Conservation (phyloP, 2,329 filamentous ascomycete genomes). For the Nannizzia gypsea region DNA sequence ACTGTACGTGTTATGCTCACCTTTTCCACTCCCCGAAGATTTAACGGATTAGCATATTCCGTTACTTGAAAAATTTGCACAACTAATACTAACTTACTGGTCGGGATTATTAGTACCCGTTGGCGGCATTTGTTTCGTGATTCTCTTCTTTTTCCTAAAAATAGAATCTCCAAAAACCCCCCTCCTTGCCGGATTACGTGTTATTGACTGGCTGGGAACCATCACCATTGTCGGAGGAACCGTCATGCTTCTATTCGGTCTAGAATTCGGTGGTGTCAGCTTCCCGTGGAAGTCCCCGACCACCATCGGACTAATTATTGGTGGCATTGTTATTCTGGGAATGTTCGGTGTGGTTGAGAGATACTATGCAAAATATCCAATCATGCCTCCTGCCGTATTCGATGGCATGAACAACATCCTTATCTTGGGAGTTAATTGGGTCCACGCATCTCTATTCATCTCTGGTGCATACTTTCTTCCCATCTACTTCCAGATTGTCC, state of each 20-base stretch:
- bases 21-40: not conserved
- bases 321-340: slow-evolving; percentile 51
- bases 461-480: slow-evolving; percentile 68
- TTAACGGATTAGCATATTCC: not conserved
- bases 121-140: slow-evolving; percentile 47
- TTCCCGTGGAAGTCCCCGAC: slow-evolving; percentile 64
- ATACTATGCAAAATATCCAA: slow-evolving; percentile 60
- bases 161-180: slow-evolving; percentile 51
- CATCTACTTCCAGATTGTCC: slow-evolving; percentile 70
- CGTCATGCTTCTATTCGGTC: slow-evolving; percentile 73
- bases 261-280: slow-evolving; percentile 69
- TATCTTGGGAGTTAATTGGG: slow-evolving; percentile 54
- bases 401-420: slow-evolving; percentile 53
- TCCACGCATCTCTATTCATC: slow-evolving; percentile 68
- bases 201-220: slow-evolving; percentile 54
- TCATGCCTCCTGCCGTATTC: slow-evolving; percentile 67
- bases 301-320: slow-evolving; percentile 66
- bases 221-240: slow-evolving; percentile 61
- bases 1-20: slow-evolving; percentile 29
- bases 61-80: not conserved
- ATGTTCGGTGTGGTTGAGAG: slow-evolving; percentile 64
- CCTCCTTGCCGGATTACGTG: slow-evolving; percentile 44
- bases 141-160: slow-evolving; percentile 49
- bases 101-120: slow-evolving; percentile 37
- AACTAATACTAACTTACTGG: not conserved